Conservation (phyloP, 192 early-diverging fungal species). For the Cetraspora pellucida region DNA sequence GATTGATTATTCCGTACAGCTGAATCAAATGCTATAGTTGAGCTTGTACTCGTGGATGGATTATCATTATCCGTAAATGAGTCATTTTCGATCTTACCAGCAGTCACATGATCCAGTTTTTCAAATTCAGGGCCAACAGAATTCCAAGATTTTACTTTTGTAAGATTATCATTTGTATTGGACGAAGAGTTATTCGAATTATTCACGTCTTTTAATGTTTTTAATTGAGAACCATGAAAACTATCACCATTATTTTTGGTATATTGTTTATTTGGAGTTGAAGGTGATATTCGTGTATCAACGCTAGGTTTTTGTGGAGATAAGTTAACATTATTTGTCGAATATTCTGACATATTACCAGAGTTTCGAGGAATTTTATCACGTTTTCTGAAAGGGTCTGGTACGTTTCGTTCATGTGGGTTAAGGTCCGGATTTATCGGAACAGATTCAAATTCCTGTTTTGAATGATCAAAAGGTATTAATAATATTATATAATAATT, state of each 20-base stretch:
- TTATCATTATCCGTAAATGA: background rate
- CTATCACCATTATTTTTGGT: background rate
- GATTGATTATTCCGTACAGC: background rate
- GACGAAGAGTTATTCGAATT: background rate
- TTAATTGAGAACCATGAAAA: background rate
- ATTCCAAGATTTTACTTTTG: slow-evolving; percentile 3
- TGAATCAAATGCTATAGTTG: background rate
- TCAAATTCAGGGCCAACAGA: slow-evolving; percentile 3
- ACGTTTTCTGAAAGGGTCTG: slow-evolving; percentile 29
- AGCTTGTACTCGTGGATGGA: background rate
- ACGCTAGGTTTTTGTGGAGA: background rate
- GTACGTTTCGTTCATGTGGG: background rate
- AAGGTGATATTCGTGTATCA: background rate
- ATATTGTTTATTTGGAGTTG: background rate
- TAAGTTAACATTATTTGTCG: background rate
- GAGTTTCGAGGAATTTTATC: slow-evolving; percentile 34
- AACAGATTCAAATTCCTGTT: background rate
- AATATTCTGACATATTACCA: background rate
- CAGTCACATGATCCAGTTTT: background rate
- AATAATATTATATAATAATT: too few species aligned
- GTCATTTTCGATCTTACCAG: background rate
- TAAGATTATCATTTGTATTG: background rate
- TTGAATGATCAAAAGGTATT: too few species aligned
- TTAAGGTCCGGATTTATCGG: background rate
- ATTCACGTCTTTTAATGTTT: background rate